A percentile compares a stretch with the other conserved stretches of the same genome.
Conservation (phyloP, 2,329 filamentous ascomycete species). For the Colletotrichum musae region DNA sequence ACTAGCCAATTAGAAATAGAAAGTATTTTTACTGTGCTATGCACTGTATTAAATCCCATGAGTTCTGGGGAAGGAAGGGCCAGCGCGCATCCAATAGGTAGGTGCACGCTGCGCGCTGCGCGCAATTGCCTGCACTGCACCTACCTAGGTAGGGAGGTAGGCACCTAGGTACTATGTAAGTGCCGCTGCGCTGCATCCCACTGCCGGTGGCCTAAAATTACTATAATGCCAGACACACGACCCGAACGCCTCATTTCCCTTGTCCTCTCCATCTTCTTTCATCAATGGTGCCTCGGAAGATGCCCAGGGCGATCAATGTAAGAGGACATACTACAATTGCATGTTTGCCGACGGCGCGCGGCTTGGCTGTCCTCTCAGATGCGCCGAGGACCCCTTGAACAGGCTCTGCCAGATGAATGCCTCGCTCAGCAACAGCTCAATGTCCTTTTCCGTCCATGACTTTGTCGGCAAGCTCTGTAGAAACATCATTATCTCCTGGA, state of each 20-base stretch:
- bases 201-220: slow-evolving; percentile 10
- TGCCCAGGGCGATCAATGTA: neutral
- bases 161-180: neutral
- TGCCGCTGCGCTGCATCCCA: slow-evolving; percentile 12
- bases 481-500: slow-evolving; percentile 99
- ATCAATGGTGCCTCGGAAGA: neutral
- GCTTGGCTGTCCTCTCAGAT: slow-evolving; percentile 74
- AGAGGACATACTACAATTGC: slow-evolving; percentile 48
- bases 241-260: slow-evolving; percentile 10
- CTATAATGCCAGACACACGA: slow-evolving; percentile 12
- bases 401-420: slow-evolving; percentile 99
- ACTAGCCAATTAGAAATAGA: slow-evolving; percentile 23
- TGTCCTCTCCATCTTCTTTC: slow-evolving; percentile 1
- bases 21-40: slow-evolving; percentile 24
- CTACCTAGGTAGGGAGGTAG: too few species aligned
- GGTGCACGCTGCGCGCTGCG: too few species aligned
- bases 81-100: neutral
- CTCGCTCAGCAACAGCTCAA: slow-evolving; percentile 94
- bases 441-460: slow-evolving; percentile 97
- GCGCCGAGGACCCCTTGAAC: slow-evolving; percentile 94
- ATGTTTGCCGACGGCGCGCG: slow-evolving; percentile 58
- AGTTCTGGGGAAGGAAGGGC: slow-evolving; percentile 13
- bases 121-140: too few species aligned
- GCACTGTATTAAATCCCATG: slow-evolving; percentile 35
- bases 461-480: slow-evolving; percentile 93